Conservation (phyloP, 345 rosid genomes). For the Citrus trifoliata region DNA sequence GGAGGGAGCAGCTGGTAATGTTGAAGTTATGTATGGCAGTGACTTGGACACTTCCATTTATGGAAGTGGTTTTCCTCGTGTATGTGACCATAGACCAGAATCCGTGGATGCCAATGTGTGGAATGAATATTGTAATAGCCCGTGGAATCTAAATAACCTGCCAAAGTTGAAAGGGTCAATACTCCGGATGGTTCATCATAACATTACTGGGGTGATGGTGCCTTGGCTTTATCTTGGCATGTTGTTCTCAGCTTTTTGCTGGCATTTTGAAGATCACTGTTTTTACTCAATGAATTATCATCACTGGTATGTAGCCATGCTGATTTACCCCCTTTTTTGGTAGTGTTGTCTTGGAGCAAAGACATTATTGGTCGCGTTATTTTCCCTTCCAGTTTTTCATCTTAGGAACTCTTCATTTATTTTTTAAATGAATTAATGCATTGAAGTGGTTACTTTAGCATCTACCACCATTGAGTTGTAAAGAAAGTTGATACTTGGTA, state of each 20-base stretch:
- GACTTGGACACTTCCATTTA: slow-evolving; percentile 87
- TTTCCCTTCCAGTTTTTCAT: neutral
- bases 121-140: slow-evolving; percentile 75
- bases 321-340: neutral
- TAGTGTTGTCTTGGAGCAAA: neutral
- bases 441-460: neutral
- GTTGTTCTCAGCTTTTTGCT: slow-evolving; percentile 95
- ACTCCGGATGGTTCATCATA: slow-evolving; percentile 79
- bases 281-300: slow-evolving; percentile 93
- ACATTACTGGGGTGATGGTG: slow-evolving; percentile 89
- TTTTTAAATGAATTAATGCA: neutral
- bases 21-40: slow-evolving; percentile 93
- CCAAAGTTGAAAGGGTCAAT: slow-evolving; percentile 92
- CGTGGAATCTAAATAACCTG: slow-evolving; percentile 97
- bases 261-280: slow-evolving; percentile 99
- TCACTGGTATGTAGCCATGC: slow-evolving; percentile 70
- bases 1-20: slow-evolving; percentile 81
- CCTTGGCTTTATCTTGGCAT: slow-evolving; percentile 94
- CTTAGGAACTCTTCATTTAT: neutral
- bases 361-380: neutral
- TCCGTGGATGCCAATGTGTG: slow-evolving; percentile 55
- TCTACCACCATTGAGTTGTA: neutral
- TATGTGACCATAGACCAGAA: slow-evolving; percentile 62
- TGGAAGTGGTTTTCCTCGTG: slow-evolving; percentile 93
- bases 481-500: neutral